Base-by-base conservation (phyloP, 2,329 filamentous ascomycete genomes). In the Chaetomium sp. region DNA sequence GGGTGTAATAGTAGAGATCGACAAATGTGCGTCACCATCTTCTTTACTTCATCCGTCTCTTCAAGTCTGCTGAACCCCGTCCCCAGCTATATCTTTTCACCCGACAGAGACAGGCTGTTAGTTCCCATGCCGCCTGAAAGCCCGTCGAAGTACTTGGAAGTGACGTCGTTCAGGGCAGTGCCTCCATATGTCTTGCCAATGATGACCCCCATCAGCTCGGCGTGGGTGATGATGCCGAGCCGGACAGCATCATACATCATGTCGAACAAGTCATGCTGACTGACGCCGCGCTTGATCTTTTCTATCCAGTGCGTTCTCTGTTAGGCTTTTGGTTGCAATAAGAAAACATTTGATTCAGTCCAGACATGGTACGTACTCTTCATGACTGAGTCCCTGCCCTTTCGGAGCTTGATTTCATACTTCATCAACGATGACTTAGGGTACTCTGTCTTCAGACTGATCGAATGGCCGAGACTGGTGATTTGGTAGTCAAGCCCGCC, bases 351-450 rank as follows among this genome's bases (percentile, higher is more conserved):
- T 1, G 10, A 7, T 3, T 27, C 10, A 50, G 21, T 16, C 45
- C 1, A 1, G 10, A 4, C 47, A 23, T n/a, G 50, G 42, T 25
- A 33, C n/a, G 62, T 49, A 73, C 73, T 73, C 57, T 71, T 72
- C 67, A 71, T 70, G 16, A 69, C 69, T 4, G 58, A 31, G 57
- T 72, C 69, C 33, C 67, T 67, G 16, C 69, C 70, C 57, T 74
- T 74, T 4, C 69, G 65, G 5, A 73, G 56, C 51, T 72, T 74
- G 65, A 74, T 74, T 50, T 71, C 69, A 55, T 73, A 73, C 35
- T 67, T 70, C 50, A 53, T 58, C 57, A 74, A 66, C 16, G 66
- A 68, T 16, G 72, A 71, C 16, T 29, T 60, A 23, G 71, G 68
- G 53, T 74, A 74, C 35, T 72, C 64, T n/a, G 72, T 72, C 42